Evolutionary conservation across 257 asterid genomes (phyloP).

Genomic region (Petunia axillaris): DNA sequence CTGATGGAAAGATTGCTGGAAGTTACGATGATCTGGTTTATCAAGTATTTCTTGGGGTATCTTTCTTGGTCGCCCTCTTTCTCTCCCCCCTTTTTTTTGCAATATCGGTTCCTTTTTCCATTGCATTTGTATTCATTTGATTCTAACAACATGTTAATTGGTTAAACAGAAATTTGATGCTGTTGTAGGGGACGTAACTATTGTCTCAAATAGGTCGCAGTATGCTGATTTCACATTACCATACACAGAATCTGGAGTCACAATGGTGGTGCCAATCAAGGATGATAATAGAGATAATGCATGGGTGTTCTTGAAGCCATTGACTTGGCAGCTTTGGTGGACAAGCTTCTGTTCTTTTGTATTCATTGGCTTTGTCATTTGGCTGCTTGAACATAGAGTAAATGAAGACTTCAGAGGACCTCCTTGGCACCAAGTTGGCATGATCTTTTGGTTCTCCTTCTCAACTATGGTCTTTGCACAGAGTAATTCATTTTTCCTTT

Average conservation of each 20-base stretch:
- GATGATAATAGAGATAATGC: slow-evolving; percentile 30
- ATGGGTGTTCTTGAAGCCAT: slow-evolving; percentile 56
- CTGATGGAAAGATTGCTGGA: slow-evolving; percentile 38
- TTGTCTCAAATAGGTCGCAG: slow-evolving; percentile 49
- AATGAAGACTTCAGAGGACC: slow-evolving; percentile 53
- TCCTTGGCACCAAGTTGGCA: slow-evolving; percentile 32
- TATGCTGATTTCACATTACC: slow-evolving; percentile 61
- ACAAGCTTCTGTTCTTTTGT: slow-evolving; percentile 43
- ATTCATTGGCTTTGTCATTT: slow-evolving; percentile 46
- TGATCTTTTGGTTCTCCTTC: slow-evolving; percentile 32
- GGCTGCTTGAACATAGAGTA: slow-evolving; percentile 53
- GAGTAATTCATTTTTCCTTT: slow-evolving; percentile 20
- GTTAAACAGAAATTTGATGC: slow-evolving; percentile 33
- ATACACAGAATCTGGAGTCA: slow-evolving; percentile 51
- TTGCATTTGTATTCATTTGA: slow-evolving; percentile 5
- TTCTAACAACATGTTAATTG: background rate
- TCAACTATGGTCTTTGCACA: slow-evolving; percentile 32
- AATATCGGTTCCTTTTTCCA: background rate
- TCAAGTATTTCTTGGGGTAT: slow-evolving; percentile 54
- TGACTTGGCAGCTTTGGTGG: slow-evolving; percentile 52
- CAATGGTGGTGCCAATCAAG: slow-evolving; percentile 46
- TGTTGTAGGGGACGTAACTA: slow-evolving; percentile 54
- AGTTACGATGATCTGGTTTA: slow-evolving; percentile 37
- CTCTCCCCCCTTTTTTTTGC: too few relatives aligned
- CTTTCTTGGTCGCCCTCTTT: slow-evolving; percentile 14